Base-by-base conservation (phyloP, 2,329 filamentous ascomycete genomes). In the Kalaharituber pfeilii region DNA sequence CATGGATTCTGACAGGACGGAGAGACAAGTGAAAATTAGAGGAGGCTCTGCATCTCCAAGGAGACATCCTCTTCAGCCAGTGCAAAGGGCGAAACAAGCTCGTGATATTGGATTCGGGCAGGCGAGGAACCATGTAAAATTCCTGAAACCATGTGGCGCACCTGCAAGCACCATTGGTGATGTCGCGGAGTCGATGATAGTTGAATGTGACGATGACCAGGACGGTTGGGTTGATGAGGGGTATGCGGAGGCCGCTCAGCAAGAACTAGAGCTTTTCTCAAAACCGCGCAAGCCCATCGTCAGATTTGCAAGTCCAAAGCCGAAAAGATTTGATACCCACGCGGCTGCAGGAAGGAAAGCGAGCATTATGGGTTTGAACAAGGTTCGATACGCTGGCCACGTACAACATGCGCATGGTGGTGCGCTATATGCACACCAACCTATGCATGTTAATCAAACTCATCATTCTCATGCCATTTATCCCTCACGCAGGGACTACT, bases 131-230 rank as follows among this genome's bases (percentile, higher is more conserved):
- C 30, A 36, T 9, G 9, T 36, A n/a, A 47, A 47, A 22, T 22
- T 47, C 5, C 42, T 47, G n/a, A 15, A 47, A 25, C 11, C 25
- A 11, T n/a, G n/a, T n/a, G n/a, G n/a, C 5, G 18, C 13, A 15
- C n/a, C 18, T 25, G 18, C n/a, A 25, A 22, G 58, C 51, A 57
- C 58, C 3, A 54, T 56, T 18, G 15, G 51, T n/a, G 55, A 54
- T 25, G 53, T 61, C 9, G 58, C 59, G 25, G 59, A 55, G 39
- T 61, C 59, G 5, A 61, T 60, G 58, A 30, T 57, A 49, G 60
- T 61, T 55, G 56, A 65, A 56, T 52, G 60, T 52, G 61, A 60
- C 47, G 61, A 60, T 49, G 58, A 60, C 45, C 56, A 59, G 8
- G 57, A 52, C 30, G 50, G 42, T 6, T 61, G 59, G 59, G 59